Base-by-base conservation (phyloP, 768 basidiomycete genomes). In the Leccinum longicurvipes region DNA sequence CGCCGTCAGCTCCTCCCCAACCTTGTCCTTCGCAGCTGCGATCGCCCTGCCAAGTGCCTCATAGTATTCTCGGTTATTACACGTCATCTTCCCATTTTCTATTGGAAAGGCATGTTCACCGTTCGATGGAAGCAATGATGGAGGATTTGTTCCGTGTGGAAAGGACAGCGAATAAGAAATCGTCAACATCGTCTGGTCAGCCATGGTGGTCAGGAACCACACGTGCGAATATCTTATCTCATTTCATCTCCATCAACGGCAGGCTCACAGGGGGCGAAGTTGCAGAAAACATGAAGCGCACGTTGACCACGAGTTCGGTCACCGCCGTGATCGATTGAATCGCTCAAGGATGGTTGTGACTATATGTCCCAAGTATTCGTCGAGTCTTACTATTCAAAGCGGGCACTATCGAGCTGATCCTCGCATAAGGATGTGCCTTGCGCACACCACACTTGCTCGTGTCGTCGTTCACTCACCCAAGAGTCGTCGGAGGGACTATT, bases 201-300 rank as follows among this genome's bases (percentile, higher is more conserved):
- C 6, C 63, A 69, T 67, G 60, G 24, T 57, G 39, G 15, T 57
- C 28, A 7, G 12, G 10, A 50, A 47, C 31, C 7, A 57, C 54
- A 44, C 3, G 45, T 17, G 11, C 9, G 24, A 29, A 11, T 17
- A 51, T 60, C 60, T 63, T 54, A 67, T 71, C 69, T 63, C 31
- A 10, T 12, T 15, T 14, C 31, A 31, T 14, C 32, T 17, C 34
- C 31, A 6, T 0, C 31, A 31, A 31, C 31, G 6, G 14, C 75
- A 76, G 29, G 89, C 94, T 72, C 79, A 84, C 64, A 89, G 96
- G 88, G 92, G 65, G 91, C 93, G n/a, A 96, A 95, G 93, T 93
- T 8, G 84, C 97, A 53, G 94, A 98, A 69, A 89, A 93, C 70
- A 95, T 93, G 28, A 99, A 98, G 75, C 85, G 94, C 61, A 93